Base-by-base conservation (phyloP, 2,329 filamentous ascomycete species). In the Fusarium heterosporum region DNA sequence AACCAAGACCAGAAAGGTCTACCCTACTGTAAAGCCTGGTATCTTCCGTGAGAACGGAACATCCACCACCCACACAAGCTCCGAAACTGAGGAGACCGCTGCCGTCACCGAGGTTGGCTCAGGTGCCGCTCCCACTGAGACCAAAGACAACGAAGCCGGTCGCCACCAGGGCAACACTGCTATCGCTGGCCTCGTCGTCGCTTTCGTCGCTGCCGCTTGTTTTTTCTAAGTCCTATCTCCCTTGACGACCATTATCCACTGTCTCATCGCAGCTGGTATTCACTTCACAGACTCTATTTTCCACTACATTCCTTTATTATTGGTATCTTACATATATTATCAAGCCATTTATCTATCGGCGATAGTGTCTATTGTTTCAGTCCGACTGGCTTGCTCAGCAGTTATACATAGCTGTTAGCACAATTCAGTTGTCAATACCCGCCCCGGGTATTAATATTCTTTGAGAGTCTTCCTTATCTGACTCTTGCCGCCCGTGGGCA, bases 31-130 rank as follows among this genome's bases (percentile, higher is more conserved):
- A 49, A 70, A 64, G 57, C 81, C 81, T 14, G 84, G 82, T 69
- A 79, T 88, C 68, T 88, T 87, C 80, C 83, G 83, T 55, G 84
- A 87, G 77, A 84, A 85, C 55, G 73, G 73, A 64, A 83, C 78
- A 17, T 66, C 72, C 13, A 71, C 73, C n/a, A 71, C 73, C 14
- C 46, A 70, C 14, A 67, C 61, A 10, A 28, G 34, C 22, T 22
- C 47, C 13, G 26, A 52, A 43, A 49, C 56, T 11, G 59, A 55
- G 30, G 61, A 63, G 22, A 65, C 74, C 13, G 67, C 72, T 22
- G 65, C 70, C 10, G 60, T 72, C 17, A 66, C 74, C 41, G 57
- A 74, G 49, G 60, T 57, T 14, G 72, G 72, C 13, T 70, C 75
- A 22, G 72, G 74, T 69, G 65, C 75, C 12, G 65, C 75, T 11